phyloP scores from a whole-genome alignment of 768 basidiomycete genomes.

The Suillus tomentosus region DNA sequence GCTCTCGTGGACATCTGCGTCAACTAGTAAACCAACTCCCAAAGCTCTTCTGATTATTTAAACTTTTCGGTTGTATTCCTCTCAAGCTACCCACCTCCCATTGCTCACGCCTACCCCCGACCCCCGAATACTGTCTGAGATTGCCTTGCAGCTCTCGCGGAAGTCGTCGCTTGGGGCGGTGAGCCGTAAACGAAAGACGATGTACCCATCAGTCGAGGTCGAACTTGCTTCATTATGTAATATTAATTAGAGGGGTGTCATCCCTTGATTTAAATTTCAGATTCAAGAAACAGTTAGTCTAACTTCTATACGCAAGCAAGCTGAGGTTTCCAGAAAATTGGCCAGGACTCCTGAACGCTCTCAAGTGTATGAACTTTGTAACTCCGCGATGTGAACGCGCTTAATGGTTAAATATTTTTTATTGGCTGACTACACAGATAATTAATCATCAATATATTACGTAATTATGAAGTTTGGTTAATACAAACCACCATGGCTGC shows the following conservation, averaged over 20 bases:
- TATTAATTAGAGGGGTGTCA: not conserved
- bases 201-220: not conserved
- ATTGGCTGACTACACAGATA: no score
- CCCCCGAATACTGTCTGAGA: not conserved
- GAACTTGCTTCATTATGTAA: not conserved
- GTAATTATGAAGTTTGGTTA: slow-evolving; percentile 6
- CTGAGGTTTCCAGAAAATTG: not conserved
- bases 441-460: not conserved
- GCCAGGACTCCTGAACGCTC: no score
- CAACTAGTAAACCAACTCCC: not conserved
- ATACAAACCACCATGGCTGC: slow-evolving; percentile 52
- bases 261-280: not conserved
- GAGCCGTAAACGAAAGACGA: not conserved
- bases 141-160: not conserved
- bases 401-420: no score
- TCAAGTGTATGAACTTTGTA: no score
- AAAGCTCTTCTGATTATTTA: not conserved
- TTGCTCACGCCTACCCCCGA: not conserved
- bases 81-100: not conserved
- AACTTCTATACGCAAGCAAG: not conserved
- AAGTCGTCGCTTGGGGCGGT: not conserved
- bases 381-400: no score
- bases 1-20: not conserved
- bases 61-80: not conserved
- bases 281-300: not conserved